Percentiles rank a stretch among this genome's conserved stretches.
These are phyloP conservation scores for Pseudocohnilembus persalinus DNA, from an alignment of 169 alveolate genomes.

Conservation along the genomic window DNA sequence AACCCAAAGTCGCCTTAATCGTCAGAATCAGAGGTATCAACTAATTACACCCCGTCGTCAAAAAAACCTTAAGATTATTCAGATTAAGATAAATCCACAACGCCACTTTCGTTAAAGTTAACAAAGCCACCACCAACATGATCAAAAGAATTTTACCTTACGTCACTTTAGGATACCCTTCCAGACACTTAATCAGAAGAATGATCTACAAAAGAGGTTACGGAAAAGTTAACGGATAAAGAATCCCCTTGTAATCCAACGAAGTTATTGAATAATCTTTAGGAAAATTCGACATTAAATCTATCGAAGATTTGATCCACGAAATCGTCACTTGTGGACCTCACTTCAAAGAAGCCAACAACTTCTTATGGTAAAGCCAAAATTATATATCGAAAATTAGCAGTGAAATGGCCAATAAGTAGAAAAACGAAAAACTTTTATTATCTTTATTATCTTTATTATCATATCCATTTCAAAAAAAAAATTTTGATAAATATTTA, in stretches of 20 bases:
- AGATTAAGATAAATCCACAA: conserved; percentile 98
- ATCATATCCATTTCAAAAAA: no score
- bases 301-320: conserved; percentile 98
- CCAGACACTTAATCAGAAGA: conserved; percentile 92
- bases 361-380: conserved; percentile 97
- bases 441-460: no score
- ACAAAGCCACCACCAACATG: conserved; percentile 98
- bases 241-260: conserved; percentile 92
- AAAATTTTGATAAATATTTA: no score
- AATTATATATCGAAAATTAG: background rate
- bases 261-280: conserved; percentile 84
- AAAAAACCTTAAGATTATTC: conserved; percentile 94
- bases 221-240: conserved; percentile 88
- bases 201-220: conserved; percentile 98
- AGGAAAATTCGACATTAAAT: conserved; percentile 85
- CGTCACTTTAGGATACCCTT: conserved; percentile 98
- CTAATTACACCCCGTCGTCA: conserved; percentile 97
- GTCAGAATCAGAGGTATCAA: conserved; percentile 94
- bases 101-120: conserved; percentile 96
- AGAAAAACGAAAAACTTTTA: no score
- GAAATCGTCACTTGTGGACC: conserved; percentile 99
- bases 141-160: conserved; percentile 96
- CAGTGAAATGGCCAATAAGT: background rate
- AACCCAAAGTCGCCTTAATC: conserved; percentile 94
- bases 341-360: conserved; percentile 98